Conservation (phyloP, 805 yeast genomes). For the Dipodascopsis uninucleata region DNA sequence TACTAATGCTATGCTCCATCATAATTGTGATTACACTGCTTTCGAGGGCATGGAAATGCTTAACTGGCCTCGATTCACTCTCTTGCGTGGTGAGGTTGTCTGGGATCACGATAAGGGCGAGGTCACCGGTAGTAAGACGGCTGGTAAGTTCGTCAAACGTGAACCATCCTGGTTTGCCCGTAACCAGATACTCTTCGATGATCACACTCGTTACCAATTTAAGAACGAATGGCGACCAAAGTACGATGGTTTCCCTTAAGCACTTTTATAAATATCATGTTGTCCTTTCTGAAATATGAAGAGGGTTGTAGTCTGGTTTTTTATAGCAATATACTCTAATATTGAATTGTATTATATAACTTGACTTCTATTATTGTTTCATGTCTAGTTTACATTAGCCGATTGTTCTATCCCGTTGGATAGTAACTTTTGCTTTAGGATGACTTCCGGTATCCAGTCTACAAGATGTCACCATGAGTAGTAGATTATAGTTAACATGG, state of each 20-base stretch:
- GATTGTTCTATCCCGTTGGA: too few species aligned
- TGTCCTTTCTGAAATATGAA: too few species aligned
- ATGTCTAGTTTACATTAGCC: too few species aligned
- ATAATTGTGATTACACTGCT: conserved; percentile 32
- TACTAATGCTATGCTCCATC: conserved; percentile 33
- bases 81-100: conserved; percentile 33
- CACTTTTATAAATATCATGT: neutral
- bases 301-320: too few species aligned
- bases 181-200: conserved; percentile 26
- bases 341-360: too few species aligned
- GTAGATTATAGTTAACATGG: too few species aligned
- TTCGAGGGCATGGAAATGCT: conserved; percentile 41
- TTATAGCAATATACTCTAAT: too few species aligned
- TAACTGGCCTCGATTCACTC: conserved; percentile 50
- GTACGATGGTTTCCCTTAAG: conserved; percentile 1
- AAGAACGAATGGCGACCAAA: conserved; percentile 28
- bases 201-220: conserved; percentile 16
- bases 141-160: conserved; percentile 25
- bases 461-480: too few species aligned
- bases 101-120: conserved; percentile 28
- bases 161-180: conserved; percentile 24
- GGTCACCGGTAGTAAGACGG: conserved; percentile 27
- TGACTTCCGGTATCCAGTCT: too few species aligned
- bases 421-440: too few species aligned
- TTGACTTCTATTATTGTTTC: too few species aligned